Percentiles rank a stretch among this genome's conserved stretches.
Evolutionary conservation across 2,329 filamentous ascomycete genomes (phyloP).

Genomic region (Orbilia javanica): DNA sequence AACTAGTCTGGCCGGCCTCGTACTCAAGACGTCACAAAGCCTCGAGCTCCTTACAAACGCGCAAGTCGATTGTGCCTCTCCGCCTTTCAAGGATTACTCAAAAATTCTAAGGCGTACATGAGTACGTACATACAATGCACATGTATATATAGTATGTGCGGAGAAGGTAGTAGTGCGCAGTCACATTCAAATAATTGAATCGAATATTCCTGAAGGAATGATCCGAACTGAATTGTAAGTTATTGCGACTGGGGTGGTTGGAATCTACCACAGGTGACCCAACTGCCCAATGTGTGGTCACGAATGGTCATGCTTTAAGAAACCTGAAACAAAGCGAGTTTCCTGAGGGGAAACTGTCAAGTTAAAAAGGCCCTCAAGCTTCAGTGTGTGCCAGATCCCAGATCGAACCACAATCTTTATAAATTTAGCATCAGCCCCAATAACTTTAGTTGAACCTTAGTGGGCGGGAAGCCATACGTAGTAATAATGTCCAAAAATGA

Average conservation of each 20-base stretch:
- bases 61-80: constrained; percentile 25
- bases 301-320: constrained; percentile 43
- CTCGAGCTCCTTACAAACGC: constrained; percentile 13
- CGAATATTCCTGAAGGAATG: constrained; percentile 45
- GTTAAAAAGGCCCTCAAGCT: constrained; percentile 43
- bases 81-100: constrained; percentile 13
- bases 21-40: too few relatives aligned
- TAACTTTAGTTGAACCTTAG: constrained; percentile 20
- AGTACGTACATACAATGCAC: background rate
- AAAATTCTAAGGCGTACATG: constrained; percentile 19
- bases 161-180: constrained; percentile 20
- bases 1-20: too few relatives aligned
- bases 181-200: constrained; percentile 12
- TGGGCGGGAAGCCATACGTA: background rate
- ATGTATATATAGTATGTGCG: background rate
- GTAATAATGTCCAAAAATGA: constrained; percentile 24
- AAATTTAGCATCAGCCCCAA: constrained; percentile 38
- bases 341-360: constrained; percentile 44
- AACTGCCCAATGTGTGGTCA: constrained; percentile 57
- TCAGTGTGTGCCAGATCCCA: constrained; percentile 28
- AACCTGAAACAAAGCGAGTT: constrained; percentile 58
- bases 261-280: constrained; percentile 30
- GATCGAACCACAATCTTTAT: constrained; percentile 38
- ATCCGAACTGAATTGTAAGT: constrained; percentile 43
- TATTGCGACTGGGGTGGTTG: constrained; percentile 21